Conservation (phyloP, 768 basidiomycete species). For the Mycena alexandri region DNA sequence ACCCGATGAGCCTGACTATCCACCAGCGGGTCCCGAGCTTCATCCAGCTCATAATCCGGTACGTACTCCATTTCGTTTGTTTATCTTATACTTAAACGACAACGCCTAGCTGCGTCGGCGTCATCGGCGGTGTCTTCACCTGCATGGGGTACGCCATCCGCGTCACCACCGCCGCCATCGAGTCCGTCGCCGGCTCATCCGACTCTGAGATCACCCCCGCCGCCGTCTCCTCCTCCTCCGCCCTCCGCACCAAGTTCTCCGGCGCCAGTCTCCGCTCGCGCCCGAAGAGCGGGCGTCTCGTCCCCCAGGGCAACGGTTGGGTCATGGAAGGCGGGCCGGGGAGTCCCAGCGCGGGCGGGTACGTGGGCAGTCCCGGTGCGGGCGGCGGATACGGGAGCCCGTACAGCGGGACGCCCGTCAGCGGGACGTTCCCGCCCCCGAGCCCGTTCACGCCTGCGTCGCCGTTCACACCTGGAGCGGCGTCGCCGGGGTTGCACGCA, state of each 20-base stretch:
- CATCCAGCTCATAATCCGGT: conserved; percentile 84
- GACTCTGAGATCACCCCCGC: conserved; percentile 61
- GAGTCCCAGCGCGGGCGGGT: conserved; percentile 17
- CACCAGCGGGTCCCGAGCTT: conserved; percentile 92
- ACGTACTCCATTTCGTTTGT: no score
- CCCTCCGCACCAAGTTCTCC: conserved; percentile 75
- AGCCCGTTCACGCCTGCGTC: conserved; percentile 14
- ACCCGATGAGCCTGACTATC: conserved; percentile 88
- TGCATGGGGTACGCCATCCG: conserved; percentile 84
- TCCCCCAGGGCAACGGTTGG: conserved; percentile 73
- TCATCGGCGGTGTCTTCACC: conserved; percentile 92
- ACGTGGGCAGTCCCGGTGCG: conserved; percentile 14
- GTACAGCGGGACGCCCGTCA: conserved; percentile 29
- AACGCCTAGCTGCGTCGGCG: conserved; percentile 81
- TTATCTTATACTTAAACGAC: no score
- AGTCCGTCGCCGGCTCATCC: conserved; percentile 68
- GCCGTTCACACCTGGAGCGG: neutral
- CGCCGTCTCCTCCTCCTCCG: conserved; percentile 74
- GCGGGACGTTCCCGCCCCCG: conserved; percentile 21
- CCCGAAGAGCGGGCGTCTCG: conserved; percentile 55
- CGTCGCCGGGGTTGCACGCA: neutral
- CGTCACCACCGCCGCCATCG: conserved; percentile 73
- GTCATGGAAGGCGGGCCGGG: conserved; percentile 62
- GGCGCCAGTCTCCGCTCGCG: conserved; percentile 75
- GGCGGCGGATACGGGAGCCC: conserved; percentile 19